Evolutionary conservation across 805 yeast genomes (phyloP), one percentile per base, ranked within the genome.

Genomic region (Wickerhamiella parazyma): DNA sequence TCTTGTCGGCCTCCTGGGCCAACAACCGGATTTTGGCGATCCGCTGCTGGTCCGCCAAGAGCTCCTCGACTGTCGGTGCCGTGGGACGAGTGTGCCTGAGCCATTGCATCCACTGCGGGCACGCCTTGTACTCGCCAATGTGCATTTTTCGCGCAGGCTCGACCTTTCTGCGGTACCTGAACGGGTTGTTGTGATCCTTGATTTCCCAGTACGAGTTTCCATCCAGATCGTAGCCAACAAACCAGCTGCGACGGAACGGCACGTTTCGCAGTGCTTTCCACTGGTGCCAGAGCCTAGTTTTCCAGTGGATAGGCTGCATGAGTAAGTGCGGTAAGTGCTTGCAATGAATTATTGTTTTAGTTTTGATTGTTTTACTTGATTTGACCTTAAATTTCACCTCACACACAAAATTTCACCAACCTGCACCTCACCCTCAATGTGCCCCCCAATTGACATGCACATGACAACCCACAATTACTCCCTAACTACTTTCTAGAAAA

Each of bases 141-240:
- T 48, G 51, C 41, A 38, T 38, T n/a, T 29, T 29, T n/a, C 40
- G 19, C 70, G 70, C 72, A 4, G 66, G 56, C 44, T 67, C 66
- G 36, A 67, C 65, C 31, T 63, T 59, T 33, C 45, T 18, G 36
- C 94, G 60, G 39, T 94, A 63, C 46, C 78, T 66, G 20, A 60
- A 63, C 51, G 74, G 66, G 42, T 57, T 55, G 52, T 70, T 68
- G 47, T 73, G 76, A 20, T 72, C 64, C 41, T 69, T 67, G 59
- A 79, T 76, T 57, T 83, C 94, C 94, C 94, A 83, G 62, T 78
- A 83, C 1, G 89, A 76, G 58, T 83, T 83, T 2, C 91, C 94
- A 33, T 75, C 76, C n/a, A 84, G 65, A 55, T 83, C 94, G 55
- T 80, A 82, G 40, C 72, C 72, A 8, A 77, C 67, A 52, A 82